Conservation (phyloP, 805 yeast genomes). For the Kuraishia capsulata region DNA sequence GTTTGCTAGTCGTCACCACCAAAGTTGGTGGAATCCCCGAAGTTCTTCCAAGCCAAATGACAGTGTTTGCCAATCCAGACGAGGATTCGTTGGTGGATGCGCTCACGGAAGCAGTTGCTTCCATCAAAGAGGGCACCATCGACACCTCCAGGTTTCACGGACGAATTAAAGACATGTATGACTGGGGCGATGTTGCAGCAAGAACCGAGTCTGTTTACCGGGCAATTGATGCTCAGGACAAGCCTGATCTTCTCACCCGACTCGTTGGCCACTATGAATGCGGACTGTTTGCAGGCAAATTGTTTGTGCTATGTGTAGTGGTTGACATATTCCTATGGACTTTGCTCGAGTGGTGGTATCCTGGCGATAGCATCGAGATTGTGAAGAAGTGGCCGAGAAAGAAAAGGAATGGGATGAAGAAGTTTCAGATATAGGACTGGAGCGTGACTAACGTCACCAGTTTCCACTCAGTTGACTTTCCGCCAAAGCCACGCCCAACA, state of each 20-base stretch:
- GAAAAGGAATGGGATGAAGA: constrained; percentile 1
- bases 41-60: constrained; percentile 89
- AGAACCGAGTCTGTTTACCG: constrained; percentile 77
- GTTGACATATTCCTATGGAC: constrained; percentile 64
- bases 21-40: constrained; percentile 98
- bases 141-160: constrained; percentile 74
- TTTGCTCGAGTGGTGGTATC: constrained; percentile 63
- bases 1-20: constrained; percentile 86
- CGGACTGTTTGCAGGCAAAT: constrained; percentile 79
- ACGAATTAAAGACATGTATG: constrained; percentile 74
- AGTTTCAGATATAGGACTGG: no score
- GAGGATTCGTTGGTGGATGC: constrained; percentile 74
- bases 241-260: constrained; percentile 39
- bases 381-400: constrained; percentile 73
- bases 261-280: constrained; percentile 57
- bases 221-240: constrained; percentile 7
- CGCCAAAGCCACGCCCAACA: no score
- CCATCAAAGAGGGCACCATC: constrained; percentile 45
- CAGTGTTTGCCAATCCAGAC: constrained; percentile 81
- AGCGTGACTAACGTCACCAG: no score
- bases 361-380: constrained; percentile 58
- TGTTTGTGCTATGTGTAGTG: constrained; percentile 71
- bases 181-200: constrained; percentile 83
- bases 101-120: constrained; percentile 58
- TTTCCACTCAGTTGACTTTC: neutral